Evolutionary conservation across 2,329 filamentous ascomycete genomes (phyloP).

Genomic region (Hypoxylon sp.): DNA sequence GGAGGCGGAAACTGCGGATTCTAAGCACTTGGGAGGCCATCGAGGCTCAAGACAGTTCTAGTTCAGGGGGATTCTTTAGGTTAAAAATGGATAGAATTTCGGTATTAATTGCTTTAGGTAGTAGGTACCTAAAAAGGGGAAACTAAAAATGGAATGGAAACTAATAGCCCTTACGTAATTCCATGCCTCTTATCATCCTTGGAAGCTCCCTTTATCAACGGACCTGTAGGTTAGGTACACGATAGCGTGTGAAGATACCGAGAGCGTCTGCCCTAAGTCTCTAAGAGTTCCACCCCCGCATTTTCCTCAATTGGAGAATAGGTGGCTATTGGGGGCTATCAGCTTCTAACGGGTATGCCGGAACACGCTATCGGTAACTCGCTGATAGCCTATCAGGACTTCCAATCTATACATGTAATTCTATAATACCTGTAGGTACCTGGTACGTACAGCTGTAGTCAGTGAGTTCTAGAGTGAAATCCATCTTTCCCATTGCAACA

Average conservation of each 20-base stretch:
- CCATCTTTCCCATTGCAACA: not conserved
- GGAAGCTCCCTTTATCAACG: not conserved
- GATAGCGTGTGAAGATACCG: too few species aligned
- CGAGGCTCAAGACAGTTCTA: not conserved
- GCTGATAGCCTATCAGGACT: not conserved
- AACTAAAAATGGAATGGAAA: not conserved
- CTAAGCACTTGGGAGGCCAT: not conserved
- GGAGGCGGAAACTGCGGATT: constrained; percentile 20
- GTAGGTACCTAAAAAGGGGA: not conserved
- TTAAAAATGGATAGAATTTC: not conserved
- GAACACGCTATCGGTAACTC: constrained; percentile 5
- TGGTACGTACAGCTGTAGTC: too few species aligned
- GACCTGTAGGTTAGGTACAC: not conserved
- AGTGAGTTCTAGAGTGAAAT: too few species aligned
- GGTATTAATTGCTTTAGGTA: not conserved
- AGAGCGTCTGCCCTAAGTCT: too few species aligned
- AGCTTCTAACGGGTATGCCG: too few species aligned
- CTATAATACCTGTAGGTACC: too few species aligned
- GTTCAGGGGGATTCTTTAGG: not conserved
- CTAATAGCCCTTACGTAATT: not conserved
- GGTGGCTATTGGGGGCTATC: not conserved
- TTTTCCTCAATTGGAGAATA: too few species aligned
- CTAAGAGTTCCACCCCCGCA: not conserved
- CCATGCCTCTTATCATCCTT: not conserved
- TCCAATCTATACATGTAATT: too few species aligned